These are phyloP conservation scores for Hygrocybe punicea DNA, from an alignment of 768 basidiomycete species.

Conservation along the genomic window DNA sequence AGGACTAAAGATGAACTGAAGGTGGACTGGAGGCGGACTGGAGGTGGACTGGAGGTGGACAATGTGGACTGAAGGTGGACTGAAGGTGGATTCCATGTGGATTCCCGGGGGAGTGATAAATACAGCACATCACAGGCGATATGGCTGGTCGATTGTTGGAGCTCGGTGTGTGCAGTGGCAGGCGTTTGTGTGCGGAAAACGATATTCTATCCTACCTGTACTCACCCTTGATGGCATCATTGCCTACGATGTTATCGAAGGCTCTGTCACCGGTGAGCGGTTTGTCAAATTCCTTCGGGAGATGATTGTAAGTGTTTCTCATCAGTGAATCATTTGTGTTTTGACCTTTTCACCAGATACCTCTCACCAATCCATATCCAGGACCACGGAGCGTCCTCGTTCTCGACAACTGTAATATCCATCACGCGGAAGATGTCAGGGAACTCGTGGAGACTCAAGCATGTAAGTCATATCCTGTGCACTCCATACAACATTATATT, in stretches of 20 bases:
- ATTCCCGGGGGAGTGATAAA: slow-evolving; percentile 10
- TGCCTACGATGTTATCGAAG: slow-evolving; percentile 33
- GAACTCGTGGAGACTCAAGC: slow-evolving; percentile 26
- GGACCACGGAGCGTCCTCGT: slow-evolving; percentile 34
- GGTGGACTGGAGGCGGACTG: too few relatives aligned
- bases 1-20: too few relatives aligned
- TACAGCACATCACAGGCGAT: slow-evolving; percentile 18
- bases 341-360: slow-evolving; percentile 13
- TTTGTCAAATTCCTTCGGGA: slow-evolving; percentile 32
- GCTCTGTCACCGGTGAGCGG: slow-evolving; percentile 31
- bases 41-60: too few relatives aligned
- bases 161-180: slow-evolving; percentile 18
- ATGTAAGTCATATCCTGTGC: slow-evolving; percentile 1
- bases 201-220: slow-evolving; percentile 30
- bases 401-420: slow-evolving; percentile 40
- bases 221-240: slow-evolving; percentile 29
- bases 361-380: slow-evolving; percentile 29
- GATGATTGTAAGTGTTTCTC: slow-evolving; percentile 20
- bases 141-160: slow-evolving; percentile 17
- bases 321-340: slow-evolving; percentile 10
- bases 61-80: too few relatives aligned
- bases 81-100: too few relatives aligned
- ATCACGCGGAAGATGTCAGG: slow-evolving; percentile 34
- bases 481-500: background rate
- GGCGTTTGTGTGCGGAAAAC: slow-evolving; percentile 23